Conservation (phyloP, 1,284 basidiomycete species). For the Sporisorium iseilematis-ciliati region DNA sequence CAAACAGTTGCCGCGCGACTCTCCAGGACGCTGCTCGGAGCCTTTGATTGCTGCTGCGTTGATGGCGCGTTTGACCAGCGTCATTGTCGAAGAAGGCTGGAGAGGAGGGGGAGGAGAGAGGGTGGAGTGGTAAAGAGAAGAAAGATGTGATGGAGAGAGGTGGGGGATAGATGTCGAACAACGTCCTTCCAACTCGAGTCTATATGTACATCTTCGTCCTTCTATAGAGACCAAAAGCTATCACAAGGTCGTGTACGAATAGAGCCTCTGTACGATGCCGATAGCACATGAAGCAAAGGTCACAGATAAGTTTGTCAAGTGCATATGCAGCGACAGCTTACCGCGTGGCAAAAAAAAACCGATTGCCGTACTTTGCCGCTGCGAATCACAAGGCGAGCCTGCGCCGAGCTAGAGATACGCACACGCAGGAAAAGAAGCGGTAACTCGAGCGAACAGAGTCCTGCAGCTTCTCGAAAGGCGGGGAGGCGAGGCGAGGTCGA, state of each 20-base stretch:
- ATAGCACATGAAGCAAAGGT: background rate
- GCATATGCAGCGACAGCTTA: background rate
- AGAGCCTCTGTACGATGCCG: too few species aligned
- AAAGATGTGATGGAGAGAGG: background rate
- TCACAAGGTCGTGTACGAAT: background rate
- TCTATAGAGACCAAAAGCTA: too few species aligned
- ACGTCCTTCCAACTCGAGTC: background rate
- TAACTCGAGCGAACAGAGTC: conserved; percentile 26
- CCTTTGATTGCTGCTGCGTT: conserved; percentile 40
- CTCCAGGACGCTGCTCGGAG: conserved; percentile 41
- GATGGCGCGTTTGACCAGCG: conserved; percentile 34
- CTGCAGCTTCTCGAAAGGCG: too few species aligned
- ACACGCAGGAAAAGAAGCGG: conserved; percentile 1
- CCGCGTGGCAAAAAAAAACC: conserved; percentile 9
- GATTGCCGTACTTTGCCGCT: too few species aligned
- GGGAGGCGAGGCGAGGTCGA: too few species aligned
- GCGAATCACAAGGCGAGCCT: too few species aligned
- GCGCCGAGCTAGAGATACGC: too few species aligned
- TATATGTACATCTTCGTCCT: conserved; percentile 9
- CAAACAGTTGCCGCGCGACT: conserved; percentile 39
- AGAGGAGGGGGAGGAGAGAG: background rate
- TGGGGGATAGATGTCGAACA: background rate
- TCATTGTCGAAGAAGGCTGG: conserved; percentile 16
- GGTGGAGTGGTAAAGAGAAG: background rate
- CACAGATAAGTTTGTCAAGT: background rate